These are phyloP conservation scores for Grifola frondosa DNA, from an alignment of 1,284 basidiomycete species.

Conservation along the genomic window DNA sequence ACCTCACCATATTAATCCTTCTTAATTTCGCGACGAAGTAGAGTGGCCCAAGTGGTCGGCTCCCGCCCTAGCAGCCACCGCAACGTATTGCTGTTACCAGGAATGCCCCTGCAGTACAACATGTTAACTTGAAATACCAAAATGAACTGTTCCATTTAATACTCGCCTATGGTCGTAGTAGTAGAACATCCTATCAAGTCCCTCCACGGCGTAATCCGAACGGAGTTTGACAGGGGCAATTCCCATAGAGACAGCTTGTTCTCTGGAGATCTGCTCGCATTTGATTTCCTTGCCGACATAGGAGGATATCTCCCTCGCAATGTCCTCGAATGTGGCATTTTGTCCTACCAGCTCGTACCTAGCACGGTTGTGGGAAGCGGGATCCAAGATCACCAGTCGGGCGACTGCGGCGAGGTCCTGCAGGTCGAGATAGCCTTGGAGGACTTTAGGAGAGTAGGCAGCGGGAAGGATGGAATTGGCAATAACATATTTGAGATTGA, in stretches of 20 bases:
- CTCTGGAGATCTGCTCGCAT: slow-evolving; percentile 16
- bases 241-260: slow-evolving; percentile 12
- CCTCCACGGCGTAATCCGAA: slow-evolving; percentile 22
- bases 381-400: slow-evolving; percentile 27
- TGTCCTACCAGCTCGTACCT: slow-evolving; percentile 35
- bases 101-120: slow-evolving; percentile 29
- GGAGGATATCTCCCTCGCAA: slow-evolving; percentile 23
- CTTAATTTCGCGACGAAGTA: slow-evolving; percentile 18
- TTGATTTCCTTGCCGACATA: slow-evolving; percentile 16
- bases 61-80: slow-evolving; percentile 34
- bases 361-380: slow-evolving; percentile 29
- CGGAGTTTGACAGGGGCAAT: slow-evolving; percentile 11
- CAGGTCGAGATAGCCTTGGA: slow-evolving; percentile 36
- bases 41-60: slow-evolving; percentile 25
- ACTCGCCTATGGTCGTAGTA: slow-evolving; percentile 33
- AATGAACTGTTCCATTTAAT: neutral
- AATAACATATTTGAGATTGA: slow-evolving; percentile 22
- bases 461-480: slow-evolving; percentile 17
- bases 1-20: neutral
- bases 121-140: neutral
- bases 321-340: slow-evolving; percentile 29
- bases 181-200: slow-evolving; percentile 29
- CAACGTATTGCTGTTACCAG: slow-evolving; percentile 31
- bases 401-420: slow-evolving; percentile 29
- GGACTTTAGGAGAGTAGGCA: slow-evolving; percentile 21